Conservation (phyloP, 306 rosid species). For the Astragalus membranaceus region DNA sequence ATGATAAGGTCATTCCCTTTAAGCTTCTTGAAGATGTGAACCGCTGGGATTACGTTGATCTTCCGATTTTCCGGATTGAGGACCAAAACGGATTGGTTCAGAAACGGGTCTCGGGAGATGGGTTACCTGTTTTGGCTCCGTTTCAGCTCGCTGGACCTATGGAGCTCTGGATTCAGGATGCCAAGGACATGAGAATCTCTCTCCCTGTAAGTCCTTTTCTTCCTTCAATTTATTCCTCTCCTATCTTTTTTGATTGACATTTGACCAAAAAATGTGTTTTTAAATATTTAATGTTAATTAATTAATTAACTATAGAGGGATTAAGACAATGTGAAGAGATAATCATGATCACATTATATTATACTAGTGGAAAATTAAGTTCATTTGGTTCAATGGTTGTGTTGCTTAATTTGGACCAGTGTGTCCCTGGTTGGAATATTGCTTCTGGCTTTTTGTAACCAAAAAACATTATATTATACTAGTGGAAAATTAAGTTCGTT, state of each 20-base stretch:
- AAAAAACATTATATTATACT: too few species aligned
- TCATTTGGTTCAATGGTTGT: too few species aligned
- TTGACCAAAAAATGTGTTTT: background rate
- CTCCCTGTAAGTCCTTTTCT: constrained; percentile 54
- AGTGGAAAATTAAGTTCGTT: too few species aligned
- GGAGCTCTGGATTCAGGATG: constrained; percentile 97
- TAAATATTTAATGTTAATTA: background rate
- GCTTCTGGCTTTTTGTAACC: too few species aligned
- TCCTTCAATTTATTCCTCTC: background rate
- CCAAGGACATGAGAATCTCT: constrained; percentile 68
- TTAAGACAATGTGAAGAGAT: background rate
- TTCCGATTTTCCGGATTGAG: constrained; percentile 68
- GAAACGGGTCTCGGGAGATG: constrained; percentile 24
- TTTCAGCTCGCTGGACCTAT: constrained; percentile 95
- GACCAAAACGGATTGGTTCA: constrained; percentile 38
- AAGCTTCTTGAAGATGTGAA: constrained; percentile 77
- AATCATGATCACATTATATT: background rate
- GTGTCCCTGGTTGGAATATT: too few species aligned
- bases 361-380: too few species aligned
- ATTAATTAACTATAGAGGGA: background rate
- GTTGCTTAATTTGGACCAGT: too few species aligned
- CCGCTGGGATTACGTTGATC: constrained; percentile 85
- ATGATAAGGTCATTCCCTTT: constrained; percentile 59
- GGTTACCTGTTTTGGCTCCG: constrained; percentile 76
- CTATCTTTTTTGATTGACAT: background rate